Base-by-base conservation (phyloP, 1,284 basidiomycete species). In the Meira miltonrushii region DNA sequence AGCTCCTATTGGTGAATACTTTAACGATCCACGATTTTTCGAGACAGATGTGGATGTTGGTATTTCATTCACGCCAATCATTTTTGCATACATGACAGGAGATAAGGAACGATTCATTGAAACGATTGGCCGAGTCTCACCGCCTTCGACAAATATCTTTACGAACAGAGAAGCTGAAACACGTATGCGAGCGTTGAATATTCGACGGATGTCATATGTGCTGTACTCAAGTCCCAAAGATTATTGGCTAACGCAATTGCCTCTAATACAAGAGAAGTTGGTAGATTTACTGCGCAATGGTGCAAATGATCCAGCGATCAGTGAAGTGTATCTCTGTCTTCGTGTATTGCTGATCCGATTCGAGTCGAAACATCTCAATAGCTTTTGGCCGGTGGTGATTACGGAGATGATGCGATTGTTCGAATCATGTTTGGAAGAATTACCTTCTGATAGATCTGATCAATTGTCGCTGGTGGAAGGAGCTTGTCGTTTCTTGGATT, bases 111-210 rank as follows among this genome's bases (percentile, higher is more conserved):
- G 89, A 0, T 84, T 98, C 61, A 79, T 84, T 1, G 94, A 99
- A 65, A 81, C 96, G 5, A 82, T 96, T 19, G 66, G 53, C 47
- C 56, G 59, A 9, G 61, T 60, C 4, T 87, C 90, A 1, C 85
- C 87, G 0, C 87, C 92, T 1, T 93, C 92, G 0, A 87, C 90
- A 25, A 98, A 96, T 74, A 96, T 99, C 60, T 99, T 99, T 79
- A 88, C 91, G 19, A 98, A 93, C 74, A 84, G 89, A 54, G 94
- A 98, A 78, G 88, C 91, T 55, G 95, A 99, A 80, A 91, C 89
- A 83, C 81, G 92, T 0, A 81, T 88, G 13, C 86, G 92, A n/a
- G 90, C 91, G 1, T 81, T 92, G 55, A 94, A 90, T 69, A 82
- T 99, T 23, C 85, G 95, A 39, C 83, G 95, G 39, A 81, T 98